These are phyloP conservation scores for Spencermartinsiella ligniputridi DNA, from an alignment of 1,139 yeast species.

Conservation along the genomic window DNA sequence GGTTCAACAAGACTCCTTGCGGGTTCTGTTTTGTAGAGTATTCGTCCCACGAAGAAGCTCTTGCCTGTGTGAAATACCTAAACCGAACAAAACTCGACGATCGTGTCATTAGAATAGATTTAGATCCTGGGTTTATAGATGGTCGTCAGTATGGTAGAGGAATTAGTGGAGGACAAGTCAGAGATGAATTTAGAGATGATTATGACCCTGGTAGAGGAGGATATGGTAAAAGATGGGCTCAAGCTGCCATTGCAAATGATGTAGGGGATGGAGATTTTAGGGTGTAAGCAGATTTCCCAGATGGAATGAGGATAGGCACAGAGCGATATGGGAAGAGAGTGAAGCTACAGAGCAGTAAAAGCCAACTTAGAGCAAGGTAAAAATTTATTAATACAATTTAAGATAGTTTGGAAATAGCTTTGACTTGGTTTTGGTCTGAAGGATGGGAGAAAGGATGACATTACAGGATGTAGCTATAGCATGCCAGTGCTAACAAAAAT, in stretches of 20 bases:
- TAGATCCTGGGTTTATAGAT: slow-evolving; percentile 92
- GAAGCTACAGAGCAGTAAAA: no score
- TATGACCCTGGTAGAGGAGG: slow-evolving; percentile 58
- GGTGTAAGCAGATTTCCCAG: no score
- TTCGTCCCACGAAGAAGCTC: slow-evolving; percentile 60
- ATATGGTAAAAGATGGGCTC: slow-evolving; percentile 36
- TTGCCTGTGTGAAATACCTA: slow-evolving; percentile 75
- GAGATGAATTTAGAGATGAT: slow-evolving; percentile 53
- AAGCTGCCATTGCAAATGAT: slow-evolving; percentile 14
- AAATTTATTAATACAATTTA: no score
- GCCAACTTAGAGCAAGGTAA: no score
- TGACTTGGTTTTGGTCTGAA: no score
- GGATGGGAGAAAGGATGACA: no score
- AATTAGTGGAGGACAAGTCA: slow-evolving; percentile 78
- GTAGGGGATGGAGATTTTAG: background rate
- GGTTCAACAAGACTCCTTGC: slow-evolving; percentile 85
- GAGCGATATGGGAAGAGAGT: no score
- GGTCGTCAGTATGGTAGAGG: slow-evolving; percentile 97
- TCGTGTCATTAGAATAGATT: slow-evolving; percentile 70
- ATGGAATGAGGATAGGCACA: no score
- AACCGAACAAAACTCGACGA: slow-evolving; percentile 81
- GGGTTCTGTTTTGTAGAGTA: slow-evolving; percentile 92
- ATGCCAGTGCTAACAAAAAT: no score
- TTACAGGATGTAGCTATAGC: no score
- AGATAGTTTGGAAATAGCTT: no score